Base-by-base conservation (phyloP, 495 filamentous ascomycete species). In the Saxophila tyrrhenica region DNA sequence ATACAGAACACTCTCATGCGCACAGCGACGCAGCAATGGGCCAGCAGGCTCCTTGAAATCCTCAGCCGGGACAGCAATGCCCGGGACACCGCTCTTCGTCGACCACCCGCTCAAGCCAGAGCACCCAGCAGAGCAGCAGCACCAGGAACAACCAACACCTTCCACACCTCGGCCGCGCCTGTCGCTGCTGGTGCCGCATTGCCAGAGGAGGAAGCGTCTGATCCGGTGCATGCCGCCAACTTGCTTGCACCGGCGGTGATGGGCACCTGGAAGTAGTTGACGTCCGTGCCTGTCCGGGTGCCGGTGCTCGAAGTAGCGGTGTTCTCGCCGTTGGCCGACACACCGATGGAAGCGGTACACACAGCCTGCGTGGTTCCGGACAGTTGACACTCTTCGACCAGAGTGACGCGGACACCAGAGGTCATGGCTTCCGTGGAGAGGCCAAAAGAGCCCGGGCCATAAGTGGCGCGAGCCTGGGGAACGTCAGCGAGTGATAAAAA, bases 141-240 rank as follows among this genome's bases (percentile, higher is more conserved):
- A 55, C 38, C 52, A 2, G 54, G 54, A 9, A 35, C 54, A 23
- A 56, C 47, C 17, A 56, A 38, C 45, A 56, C 54, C 46, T 56
- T 56, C 46, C 42, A 50, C 11, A 56, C 47, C 3, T 56, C 54
- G 13, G 10, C 45, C 10, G 23, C 20, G 45, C 21, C 45, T n/a
- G 45, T 24, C 10, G 21, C 45, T 13, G 45, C 20, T 3, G 45
- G 20, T 8, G 45, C 20, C 3, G 45, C 45, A 21, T 15, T 20
- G 21, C 9, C 20, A 13, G 45, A 48, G 25, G 21, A 5, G 42
- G 42, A 10, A 8, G 42, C 9, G n/a, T n/a, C n/a, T n/a, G n/a
- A n/a, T n/a, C n/a, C n/a, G 7, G 45, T 25, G 17, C 21, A 48
- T 9, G 45, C 10, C 11, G 21, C 45, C 11, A 20, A n/a, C 46